Base-by-base conservation (phyloP, 2,329 filamentous ascomycete species). In the Ascochyta koolunga region DNA sequence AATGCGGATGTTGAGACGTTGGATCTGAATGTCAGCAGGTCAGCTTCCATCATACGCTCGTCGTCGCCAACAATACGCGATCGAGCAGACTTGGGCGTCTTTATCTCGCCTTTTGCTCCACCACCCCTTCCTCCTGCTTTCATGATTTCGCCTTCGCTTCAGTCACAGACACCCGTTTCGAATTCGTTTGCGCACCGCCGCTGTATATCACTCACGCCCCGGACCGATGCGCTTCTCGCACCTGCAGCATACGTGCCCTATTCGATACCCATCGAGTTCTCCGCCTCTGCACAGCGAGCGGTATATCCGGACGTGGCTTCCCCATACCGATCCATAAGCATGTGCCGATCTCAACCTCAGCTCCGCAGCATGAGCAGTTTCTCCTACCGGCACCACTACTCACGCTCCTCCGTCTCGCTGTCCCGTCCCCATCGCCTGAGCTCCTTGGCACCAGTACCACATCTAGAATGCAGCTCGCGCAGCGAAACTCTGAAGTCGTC, bases 281-380 rank as follows among this genome's bases (percentile, higher is more conserved):
- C 70, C n/a, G 64, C 67, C 19, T 74, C 71, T 2, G 61, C 67
- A 27, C 72, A 66, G 66, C 64, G 66, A 5, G 72, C 71, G 5
- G 52, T 73, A 2, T 68, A 73, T 38, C 72, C 73, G 4, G 43
- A 60, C 4, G 49, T 58, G 5, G 58, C 63, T 13, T 54, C 61
- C 1, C 58, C 62, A 3, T 50, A 66, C 31, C 41, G 58, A 8
- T 50, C 54, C 19, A n/a, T 54, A 24, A 46, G 52, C 15, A 41
- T 58, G 15, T 66, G 65, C 7, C 65, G 60, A 15, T 69, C 69
- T 5, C 43, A 65, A 18, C 50, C 64, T 2, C 55, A 69, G 27
- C 49, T 65, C 8, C 61, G 58, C 16, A 55, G 37, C 25, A 39
- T 51, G 38, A 63, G 43, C 8, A 54, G 40, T 31, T 61, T 67